A percentile compares a stretch with the other conserved stretches of the same genome.
Evolutionary conservation across 1,139 yeast species (phyloP).

Genomic region (Debaryomycetaceae sp.): DNA sequence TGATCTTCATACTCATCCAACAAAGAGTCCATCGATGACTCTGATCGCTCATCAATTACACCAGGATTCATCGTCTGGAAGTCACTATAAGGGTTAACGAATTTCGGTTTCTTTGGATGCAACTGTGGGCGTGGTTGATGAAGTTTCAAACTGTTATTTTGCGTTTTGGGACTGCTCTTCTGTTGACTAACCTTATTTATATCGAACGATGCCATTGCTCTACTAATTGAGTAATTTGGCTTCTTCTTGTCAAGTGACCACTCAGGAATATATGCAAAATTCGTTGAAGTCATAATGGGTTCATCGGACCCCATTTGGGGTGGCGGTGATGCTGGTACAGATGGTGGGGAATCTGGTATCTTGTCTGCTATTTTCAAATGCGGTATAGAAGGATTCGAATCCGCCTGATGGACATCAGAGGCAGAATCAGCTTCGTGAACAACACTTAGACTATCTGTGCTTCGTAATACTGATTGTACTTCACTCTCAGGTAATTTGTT

Average conservation of each 20-base stretch:
- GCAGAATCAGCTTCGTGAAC: neutral
- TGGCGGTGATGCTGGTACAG: slow-evolving; percentile 42
- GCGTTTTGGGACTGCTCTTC: neutral
- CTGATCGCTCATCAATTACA: slow-evolving; percentile 19
- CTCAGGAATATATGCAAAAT: slow-evolving; percentile 2
- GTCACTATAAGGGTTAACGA: neutral
- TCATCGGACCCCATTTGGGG: slow-evolving; percentile 5
- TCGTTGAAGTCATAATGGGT: neutral
- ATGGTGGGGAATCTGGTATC: slow-evolving; percentile 47
- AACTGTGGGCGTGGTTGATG: neutral
- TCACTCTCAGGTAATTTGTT: neutral
- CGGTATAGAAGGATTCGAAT: neutral
- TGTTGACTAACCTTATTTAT: slow-evolving; percentile 4
- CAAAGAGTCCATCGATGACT: slow-evolving; percentile 50
- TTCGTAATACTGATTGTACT: neutral
- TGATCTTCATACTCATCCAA: slow-evolving; percentile 51
- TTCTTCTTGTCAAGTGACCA: slow-evolving; percentile 16
- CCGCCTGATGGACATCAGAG: neutral
- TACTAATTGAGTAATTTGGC: slow-evolving; percentile 23
- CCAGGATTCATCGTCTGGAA: neutral
- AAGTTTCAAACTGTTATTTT: too few relatives aligned
- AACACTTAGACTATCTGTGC: neutral
- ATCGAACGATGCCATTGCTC: slow-evolving; percentile 33
- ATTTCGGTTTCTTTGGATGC: neutral
- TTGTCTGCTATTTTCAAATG: slow-evolving; percentile 15